phyloP scores from a whole-genome alignment of 2,329 filamentous ascomycete species.

The Orbilia oligospora region DNA sequence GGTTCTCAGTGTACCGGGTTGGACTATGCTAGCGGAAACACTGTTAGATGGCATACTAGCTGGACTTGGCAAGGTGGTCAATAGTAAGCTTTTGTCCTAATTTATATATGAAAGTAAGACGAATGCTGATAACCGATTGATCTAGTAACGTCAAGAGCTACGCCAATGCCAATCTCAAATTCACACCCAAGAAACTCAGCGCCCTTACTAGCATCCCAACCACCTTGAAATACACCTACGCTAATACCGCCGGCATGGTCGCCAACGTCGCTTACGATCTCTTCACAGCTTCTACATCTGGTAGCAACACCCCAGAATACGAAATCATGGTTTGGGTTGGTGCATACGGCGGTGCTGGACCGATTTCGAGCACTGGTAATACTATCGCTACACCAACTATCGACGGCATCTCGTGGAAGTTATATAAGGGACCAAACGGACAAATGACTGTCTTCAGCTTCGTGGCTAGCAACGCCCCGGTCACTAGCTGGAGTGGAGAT shows the following conservation, averaged over 20 bases:
- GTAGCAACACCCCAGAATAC: conserved; percentile 70
- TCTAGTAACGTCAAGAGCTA: conserved; percentile 64
- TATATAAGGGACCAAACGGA: conserved; percentile 76
- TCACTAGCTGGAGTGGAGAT: conserved; percentile 73
- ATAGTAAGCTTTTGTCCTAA: conserved; percentile 63
- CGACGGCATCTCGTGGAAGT: conserved; percentile 72
- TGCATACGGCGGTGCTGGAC: conserved; percentile 73
- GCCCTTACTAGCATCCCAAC: conserved; percentile 66
- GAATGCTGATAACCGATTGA: background rate
- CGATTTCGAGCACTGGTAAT: conserved; percentile 73
- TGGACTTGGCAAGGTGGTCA: conserved; percentile 68
- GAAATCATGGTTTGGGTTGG: conserved; percentile 79
- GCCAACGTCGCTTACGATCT: conserved; percentile 76
- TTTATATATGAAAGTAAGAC: background rate
- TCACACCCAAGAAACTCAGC: conserved; percentile 66
- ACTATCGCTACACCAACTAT: conserved; percentile 72
- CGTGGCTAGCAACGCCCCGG: conserved; percentile 69
- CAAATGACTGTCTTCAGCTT: conserved; percentile 75
- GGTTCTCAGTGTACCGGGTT: conserved; percentile 70
- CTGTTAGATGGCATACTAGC: conserved; percentile 69
- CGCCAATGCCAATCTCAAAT: conserved; percentile 64
- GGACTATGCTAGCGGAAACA: conserved; percentile 66
- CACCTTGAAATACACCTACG: conserved; percentile 69
- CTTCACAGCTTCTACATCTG: conserved; percentile 71
- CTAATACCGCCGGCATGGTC: conserved; percentile 69